Evolutionary conservation across 805 yeast genomes (phyloP), one percentile per base, ranked within the genome.

Genomic region (Kodamaea kaohsiungensis): DNA sequence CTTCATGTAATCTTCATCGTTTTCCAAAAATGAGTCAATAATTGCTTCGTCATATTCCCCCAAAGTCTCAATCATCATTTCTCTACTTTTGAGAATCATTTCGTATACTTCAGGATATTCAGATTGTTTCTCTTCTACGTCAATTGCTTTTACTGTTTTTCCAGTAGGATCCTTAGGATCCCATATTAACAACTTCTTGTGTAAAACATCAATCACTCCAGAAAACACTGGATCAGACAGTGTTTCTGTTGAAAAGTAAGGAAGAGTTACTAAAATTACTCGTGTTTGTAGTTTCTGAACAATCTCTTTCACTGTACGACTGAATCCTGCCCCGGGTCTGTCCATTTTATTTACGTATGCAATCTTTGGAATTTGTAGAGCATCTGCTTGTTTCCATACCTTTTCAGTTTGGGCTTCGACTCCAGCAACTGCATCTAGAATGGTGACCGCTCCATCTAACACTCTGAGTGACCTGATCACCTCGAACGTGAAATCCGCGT

Each of bases 401-500:
- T 91, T 93, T 66, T 92, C 98, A 0, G 99, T 93, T 69, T 95
- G 98, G 0, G 98, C 95, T 67, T 95, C 99, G 1, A 95, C 99
- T 10, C 99, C 99, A 1, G 97, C 98, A 7, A 93, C 98, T 0
- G 89, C 96, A 72, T 95, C 99, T 51, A 95, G 71, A 8, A 95
- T 89, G 0, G 96, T 88, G 7, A 95, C 96, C 0, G 93, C 96
- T 2, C 98, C 98, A 72, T 95, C 99, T 8, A 95, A 73, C 1
- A 95, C 98, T 57, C 97, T 80, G 54, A 95, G 77, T 0, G 98
- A 87, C 53, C 98, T 75, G 1, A 84, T 89, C 3, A 95, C 99
- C 70, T 95, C 99, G 68, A 92, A 95, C 0, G 96, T 89, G 68
- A 95, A 95, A 71, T 95, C 99, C 0, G 97, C 98, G 70, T 95